Evolutionary conservation across 768 basidiomycete genomes (phyloP).

Genomic region (Saitozyma sp.): DNA sequence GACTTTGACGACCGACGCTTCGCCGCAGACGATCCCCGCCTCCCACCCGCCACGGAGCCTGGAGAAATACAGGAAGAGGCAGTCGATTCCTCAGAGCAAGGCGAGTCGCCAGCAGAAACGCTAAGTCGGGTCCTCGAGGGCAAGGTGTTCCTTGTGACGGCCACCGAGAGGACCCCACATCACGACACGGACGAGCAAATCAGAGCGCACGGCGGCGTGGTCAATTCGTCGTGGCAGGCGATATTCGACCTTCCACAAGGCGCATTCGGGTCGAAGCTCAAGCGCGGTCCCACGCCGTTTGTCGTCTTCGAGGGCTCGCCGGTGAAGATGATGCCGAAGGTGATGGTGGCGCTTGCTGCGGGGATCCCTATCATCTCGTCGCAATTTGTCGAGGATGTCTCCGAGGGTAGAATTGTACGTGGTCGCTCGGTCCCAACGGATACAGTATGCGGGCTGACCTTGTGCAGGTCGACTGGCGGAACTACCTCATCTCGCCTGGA

Average conservation of each 20-base stretch:
- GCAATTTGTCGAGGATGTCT: conserved; percentile 55
- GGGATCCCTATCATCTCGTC: conserved; percentile 77
- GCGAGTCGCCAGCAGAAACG: background rate
- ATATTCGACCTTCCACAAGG: conserved; percentile 15
- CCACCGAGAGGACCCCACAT: background rate
- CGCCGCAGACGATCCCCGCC: background rate
- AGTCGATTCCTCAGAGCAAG: background rate
- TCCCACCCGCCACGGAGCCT: background rate
- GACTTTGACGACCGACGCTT: conserved; percentile 4
- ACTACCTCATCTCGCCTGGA: conserved; percentile 63
- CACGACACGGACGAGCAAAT: background rate
- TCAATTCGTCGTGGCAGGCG: conserved; percentile 15
- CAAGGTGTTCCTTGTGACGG: conserved; percentile 12
- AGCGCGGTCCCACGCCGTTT: conserved; percentile 16
- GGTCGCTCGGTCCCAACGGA: background rate
- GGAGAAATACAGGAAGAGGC: background rate
- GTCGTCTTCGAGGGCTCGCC: conserved; percentile 13
- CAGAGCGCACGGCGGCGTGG: conserved; percentile 16
- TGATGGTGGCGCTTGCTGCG: conserved; percentile 74
- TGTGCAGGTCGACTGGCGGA: conserved; percentile 60
- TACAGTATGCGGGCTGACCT: conserved; percentile 17
- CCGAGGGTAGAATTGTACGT: background rate
- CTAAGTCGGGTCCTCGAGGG: background rate
- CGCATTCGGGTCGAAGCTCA: conserved; percentile 10
- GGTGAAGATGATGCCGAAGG: conserved; percentile 67